Evolutionary conservation across 2,329 filamentous ascomycete species (phyloP).

Genomic region (Aureobasidium subglaciale): DNA sequence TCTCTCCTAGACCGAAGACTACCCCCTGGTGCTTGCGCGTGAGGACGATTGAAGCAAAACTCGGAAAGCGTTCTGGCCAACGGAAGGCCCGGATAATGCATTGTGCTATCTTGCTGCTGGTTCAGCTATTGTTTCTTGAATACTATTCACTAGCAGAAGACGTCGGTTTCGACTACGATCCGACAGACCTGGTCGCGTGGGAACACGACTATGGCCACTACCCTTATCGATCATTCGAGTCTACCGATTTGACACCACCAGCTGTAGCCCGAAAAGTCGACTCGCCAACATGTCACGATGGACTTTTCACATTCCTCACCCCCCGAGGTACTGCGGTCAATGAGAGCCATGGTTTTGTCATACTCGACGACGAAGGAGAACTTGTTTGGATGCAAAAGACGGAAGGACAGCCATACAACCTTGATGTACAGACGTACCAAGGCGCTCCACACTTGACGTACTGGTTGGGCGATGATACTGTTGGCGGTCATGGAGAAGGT

Average conservation of each 20-base stretch:
- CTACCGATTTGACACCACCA: slow-evolving; percentile 8
- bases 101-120: neutral
- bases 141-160: slow-evolving; percentile 3
- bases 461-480: slow-evolving; percentile 32
- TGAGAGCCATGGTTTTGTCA: slow-evolving; percentile 27
- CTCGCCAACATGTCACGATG: slow-evolving; percentile 13
- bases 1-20: neutral
- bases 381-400: slow-evolving; percentile 28
- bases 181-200: slow-evolving; percentile 4
- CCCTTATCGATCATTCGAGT: slow-evolving; percentile 12
- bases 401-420: slow-evolving; percentile 28
- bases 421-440: slow-evolving; percentile 30
- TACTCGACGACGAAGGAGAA: slow-evolving; percentile 24
- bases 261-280: neutral
- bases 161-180: slow-evolving; percentile 12
- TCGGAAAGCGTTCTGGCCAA: neutral
- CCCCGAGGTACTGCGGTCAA: slow-evolving; percentile 26
- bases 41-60: neutral
- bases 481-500: slow-evolving; percentile 30
- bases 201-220: slow-evolving; percentile 14
- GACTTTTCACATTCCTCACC: slow-evolving; percentile 23
- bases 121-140: neutral
- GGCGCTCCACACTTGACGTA: slow-evolving; percentile 33
- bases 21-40: neutral
- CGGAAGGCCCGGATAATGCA: neutral